Evolutionary conservation across 2,329 filamentous ascomycete species (phyloP), one percentile per base, ranked within the genome.

Genomic region (Hymenoscyphus fructigenus): DNA sequence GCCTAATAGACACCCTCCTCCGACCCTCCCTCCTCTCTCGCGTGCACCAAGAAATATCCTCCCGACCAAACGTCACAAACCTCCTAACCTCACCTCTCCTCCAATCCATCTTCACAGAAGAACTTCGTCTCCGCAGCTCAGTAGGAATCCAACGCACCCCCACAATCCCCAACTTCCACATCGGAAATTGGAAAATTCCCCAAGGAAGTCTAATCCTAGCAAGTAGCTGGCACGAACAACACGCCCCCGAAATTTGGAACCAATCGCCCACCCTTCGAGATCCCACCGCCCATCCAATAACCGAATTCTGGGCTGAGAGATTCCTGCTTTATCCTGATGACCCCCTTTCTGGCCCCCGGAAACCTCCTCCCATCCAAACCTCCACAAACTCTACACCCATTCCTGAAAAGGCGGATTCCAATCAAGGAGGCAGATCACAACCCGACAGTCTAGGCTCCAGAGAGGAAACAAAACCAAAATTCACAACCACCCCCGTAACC

Each of bases 91-190:
- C 67, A 0, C 72, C 75, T 1, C 63, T 79, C 0, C 66, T 79
- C 4, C 77, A 76, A 53, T 76, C 78, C 0, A 72, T 79, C 1
- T 79, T 76, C 36, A 72, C 72, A 7, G 78, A 79, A 56, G 73
- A 73, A 0, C 68, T 79, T 0, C 75, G 78, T 1, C 60, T 79
- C 0, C 64, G 72, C 15, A 61, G 41, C 20, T 64, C 63, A 2
- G 63, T 65, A n/a, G 64, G 59, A 2, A 65, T 72, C n/a, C 65
- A 67, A 38, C 63, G 70, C 15, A 61, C 60, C 10, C 64, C 71
- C 1, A 36, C 68, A 3, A 36, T 34, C 32, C 32, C 63, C n/a
- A 69, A 72, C 14, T 72, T 77, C 47, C 67, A 71, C 1, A 60
- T 78, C 3, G 66, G 68, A 15, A 63, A 65, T 5, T 78, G 73